A percentile compares a stretch with the other conserved stretches of the same genome.
Evolutionary conservation across 169 alveolate genomes (phyloP).

Genomic region (Cryptosporidium meleagridis): DNA sequence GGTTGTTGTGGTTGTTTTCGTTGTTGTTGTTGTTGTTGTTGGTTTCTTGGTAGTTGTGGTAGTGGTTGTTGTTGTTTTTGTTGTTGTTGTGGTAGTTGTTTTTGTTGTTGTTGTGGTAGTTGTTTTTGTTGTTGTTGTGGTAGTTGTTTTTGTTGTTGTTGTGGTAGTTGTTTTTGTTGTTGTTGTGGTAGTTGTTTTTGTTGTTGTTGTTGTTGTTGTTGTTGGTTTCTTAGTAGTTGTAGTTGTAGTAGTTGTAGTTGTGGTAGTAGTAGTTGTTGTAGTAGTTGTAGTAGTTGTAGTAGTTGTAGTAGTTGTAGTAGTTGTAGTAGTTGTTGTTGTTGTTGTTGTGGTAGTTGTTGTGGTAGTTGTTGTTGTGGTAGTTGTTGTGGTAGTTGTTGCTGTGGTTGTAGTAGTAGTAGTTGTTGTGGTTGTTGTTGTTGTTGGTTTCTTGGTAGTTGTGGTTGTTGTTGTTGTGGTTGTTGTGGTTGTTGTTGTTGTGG

Average conservation of each 20-base stretch:
- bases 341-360: not conserved
- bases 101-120: conserved; percentile 21
- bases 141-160: conserved; percentile 15
- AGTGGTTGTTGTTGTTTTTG: conserved; percentile 30
- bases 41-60: conserved; percentile 37
- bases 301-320: conserved; percentile 12
- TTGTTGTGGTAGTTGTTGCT: not conserved
- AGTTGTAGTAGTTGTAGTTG: conserved; percentile 17
- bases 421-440: conserved; percentile 24
- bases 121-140: conserved; percentile 8
- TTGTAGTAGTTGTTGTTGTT: not conserved
- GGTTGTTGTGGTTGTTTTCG: conserved; percentile 29
- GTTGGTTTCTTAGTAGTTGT: conserved; percentile 11
- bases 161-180: not conserved
- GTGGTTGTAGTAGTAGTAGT: not conserved
- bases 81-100: conserved; percentile 42
- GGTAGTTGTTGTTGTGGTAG: not conserved
- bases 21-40: conserved; percentile 13
- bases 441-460: conserved; percentile 5
- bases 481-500: not conserved
- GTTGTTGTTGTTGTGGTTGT: conserved; percentile 23
- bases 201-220: conserved; percentile 13
- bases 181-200: not conserved
- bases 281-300: conserved; percentile 47
- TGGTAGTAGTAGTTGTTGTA: not conserved